Evolutionary conservation across 2,329 filamentous ascomycete genomes (phyloP), one percentile per base, ranked within the genome.

Genomic region (Sarocladiaceae sp.): DNA sequence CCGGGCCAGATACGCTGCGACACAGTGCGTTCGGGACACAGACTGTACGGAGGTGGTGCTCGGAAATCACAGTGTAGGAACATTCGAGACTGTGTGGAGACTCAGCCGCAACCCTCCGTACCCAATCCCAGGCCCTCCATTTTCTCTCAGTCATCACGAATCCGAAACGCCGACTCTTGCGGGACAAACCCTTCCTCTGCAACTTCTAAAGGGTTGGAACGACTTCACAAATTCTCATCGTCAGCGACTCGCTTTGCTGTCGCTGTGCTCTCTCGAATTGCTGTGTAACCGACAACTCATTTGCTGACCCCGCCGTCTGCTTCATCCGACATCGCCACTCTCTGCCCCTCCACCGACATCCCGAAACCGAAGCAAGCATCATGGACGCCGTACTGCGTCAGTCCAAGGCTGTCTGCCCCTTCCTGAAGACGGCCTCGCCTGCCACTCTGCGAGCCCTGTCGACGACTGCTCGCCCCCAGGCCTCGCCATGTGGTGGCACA

Each of bases 381-480:
- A 98, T 98, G 93, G 93, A 98, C 76, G 79, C 87, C 58, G 82
- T 96, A 57, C 82, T 97, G 59, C 88, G 88, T 66, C 90, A 97
- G 69, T 96, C 90, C 64, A 89, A 90, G 76, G 82, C 86, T 63
- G 85, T 98, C 83, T 98, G 93, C 71, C 93, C 93, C 45, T 98
- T 98, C 71, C 75, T 98, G 67, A 91, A 90, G 75, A 88, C 90
- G 70, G 91, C 93, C 27, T 91, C 90, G 29, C 88, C 91, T 55
- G 85, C 89, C 55, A 90, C 89, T 46, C 81, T 98, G 51, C 90
- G 93, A 55, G 85, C 90, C 47, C 79, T 98, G 60, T 94, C 86
- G 40, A 88, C 84, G 48, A 76, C 85, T 45, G 81, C 72, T 70
- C 66, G 81, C 69, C 45, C 54, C 44, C 43, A 51, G 24, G 47